A percentile compares a stretch with the other conserved stretches of the same genome.
Conservation (phyloP, 2,329 filamentous ascomycete species). For the Ustulina deusta region DNA sequence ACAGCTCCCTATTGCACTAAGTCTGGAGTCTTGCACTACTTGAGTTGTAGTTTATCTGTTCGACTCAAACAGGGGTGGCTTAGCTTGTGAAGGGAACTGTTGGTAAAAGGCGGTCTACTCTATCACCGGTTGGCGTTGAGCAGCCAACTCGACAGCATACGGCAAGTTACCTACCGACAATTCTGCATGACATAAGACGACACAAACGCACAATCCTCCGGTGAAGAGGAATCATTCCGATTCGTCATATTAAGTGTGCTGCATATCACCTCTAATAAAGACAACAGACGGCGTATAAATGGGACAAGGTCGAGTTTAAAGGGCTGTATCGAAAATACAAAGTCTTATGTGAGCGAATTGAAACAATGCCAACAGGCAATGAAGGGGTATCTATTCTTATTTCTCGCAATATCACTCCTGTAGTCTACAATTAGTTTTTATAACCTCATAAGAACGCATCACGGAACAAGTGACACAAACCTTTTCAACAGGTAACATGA, state of each 20-base stretch:
- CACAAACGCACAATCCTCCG: conserved; percentile 7
- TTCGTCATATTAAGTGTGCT: neutral
- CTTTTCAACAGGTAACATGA: conserved; percentile 33
- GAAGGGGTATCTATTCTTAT: conserved; percentile 38
- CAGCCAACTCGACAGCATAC: neutral
- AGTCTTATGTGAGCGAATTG: conserved; percentile 15
- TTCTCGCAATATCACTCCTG: conserved; percentile 30
- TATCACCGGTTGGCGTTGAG: neutral
- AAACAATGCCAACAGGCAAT: conserved; percentile 22
- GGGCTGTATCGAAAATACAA: conserved; percentile 17
- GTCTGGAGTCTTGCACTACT: neutral
- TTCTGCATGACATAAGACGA: neutral
- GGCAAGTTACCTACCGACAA: neutral
- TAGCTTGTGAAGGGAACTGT: neutral
- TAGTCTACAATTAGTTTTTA: conserved; percentile 21
- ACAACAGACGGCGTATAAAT: neutral
- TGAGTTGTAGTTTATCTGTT: neutral
- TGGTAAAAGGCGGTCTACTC: neutral
- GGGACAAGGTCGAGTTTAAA: conserved; percentile 3
- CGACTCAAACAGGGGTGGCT: neutral
- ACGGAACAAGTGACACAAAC: conserved; percentile 28
- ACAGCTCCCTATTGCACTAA: conserved; percentile 1
- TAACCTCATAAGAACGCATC: conserved; percentile 14
- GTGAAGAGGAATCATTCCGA: neutral
- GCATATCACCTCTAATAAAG: neutral